phyloP scores from a whole-genome alignment of 2,329 filamentous ascomycete genomes.

The Phaeosphaeria sp. region DNA sequence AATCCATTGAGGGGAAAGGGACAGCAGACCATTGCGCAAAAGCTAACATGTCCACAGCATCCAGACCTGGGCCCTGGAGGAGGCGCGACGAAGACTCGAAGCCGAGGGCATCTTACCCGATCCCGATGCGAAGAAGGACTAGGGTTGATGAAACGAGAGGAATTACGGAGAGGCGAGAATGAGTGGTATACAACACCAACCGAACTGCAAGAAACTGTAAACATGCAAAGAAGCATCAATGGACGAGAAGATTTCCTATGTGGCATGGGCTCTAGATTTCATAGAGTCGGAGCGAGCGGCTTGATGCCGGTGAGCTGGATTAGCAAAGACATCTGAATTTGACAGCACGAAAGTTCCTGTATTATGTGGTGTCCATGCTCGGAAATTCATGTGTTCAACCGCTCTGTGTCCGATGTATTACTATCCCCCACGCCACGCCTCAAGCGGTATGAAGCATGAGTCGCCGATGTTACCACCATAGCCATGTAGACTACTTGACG shows the following conservation, averaged over 20 bases:
- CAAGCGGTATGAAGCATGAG: too few species aligned
- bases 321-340: conserved; percentile 2
- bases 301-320: conserved; percentile 1
- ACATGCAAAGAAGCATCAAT: conserved; percentile 4
- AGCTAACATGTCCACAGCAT: conserved; percentile 67
- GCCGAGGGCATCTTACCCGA: conserved; percentile 92
- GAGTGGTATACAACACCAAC: background rate
- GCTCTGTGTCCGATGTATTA: too few species aligned
- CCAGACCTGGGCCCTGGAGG: conserved; percentile 98
- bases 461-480: too few species aligned
- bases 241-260: conserved; percentile 4
- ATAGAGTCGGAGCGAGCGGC: conserved; percentile 9
- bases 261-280: conserved; percentile 11
- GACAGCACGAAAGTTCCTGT: background rate
- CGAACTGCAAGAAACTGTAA: conserved; percentile 6
- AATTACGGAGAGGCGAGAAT: background rate
- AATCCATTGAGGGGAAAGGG: background rate
- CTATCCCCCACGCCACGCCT: too few species aligned
- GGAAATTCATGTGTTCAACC: background rate
- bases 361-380: background rate
- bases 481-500: too few species aligned
- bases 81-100: conserved; percentile 93
- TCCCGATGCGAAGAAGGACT: conserved; percentile 62
- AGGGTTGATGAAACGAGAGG: background rate
- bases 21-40: background rate